phyloP scores from a whole-genome alignment of 306 rosid genomes.

The Gastrolobium villosum region DNA sequence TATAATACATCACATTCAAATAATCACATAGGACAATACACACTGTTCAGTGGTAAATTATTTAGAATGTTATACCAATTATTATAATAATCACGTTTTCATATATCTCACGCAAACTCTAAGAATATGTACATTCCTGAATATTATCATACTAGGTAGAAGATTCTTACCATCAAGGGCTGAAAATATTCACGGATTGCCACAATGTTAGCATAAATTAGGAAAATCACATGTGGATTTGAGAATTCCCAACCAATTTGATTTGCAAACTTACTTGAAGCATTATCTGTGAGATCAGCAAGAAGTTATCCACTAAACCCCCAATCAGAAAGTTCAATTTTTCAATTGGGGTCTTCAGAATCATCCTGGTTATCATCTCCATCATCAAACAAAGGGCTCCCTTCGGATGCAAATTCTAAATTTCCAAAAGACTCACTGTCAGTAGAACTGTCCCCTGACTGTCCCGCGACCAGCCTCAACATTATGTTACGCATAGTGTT shows the following conservation, averaged over 20 bases:
- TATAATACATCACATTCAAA: neutral
- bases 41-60: neutral
- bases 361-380: constrained; percentile 56
- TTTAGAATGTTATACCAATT: constrained; percentile 20
- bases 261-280: constrained; percentile 34
- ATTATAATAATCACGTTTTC: constrained; percentile 1
- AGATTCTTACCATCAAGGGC: constrained; percentile 16
- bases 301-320: constrained; percentile 5
- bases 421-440: constrained; percentile 47
- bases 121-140: constrained; percentile 35
- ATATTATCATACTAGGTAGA: neutral
- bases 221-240: constrained; percentile 13
- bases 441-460: constrained; percentile 47
- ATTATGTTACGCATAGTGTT: constrained; percentile 36
- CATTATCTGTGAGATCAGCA: constrained; percentile 5
- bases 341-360: constrained; percentile 51
- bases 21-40: neutral
- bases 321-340: constrained; percentile 24
- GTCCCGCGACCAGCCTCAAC: constrained; percentile 51
- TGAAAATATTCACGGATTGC: neutral
- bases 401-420: constrained; percentile 47
- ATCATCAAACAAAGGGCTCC: constrained; percentile 34
- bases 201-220: constrained; percentile 7
- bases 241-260: constrained; percentile 15
- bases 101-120: constrained; percentile 13